Base-by-base conservation (phyloP, 1,284 basidiomycete species). In the Termitomyces sp. region DNA sequence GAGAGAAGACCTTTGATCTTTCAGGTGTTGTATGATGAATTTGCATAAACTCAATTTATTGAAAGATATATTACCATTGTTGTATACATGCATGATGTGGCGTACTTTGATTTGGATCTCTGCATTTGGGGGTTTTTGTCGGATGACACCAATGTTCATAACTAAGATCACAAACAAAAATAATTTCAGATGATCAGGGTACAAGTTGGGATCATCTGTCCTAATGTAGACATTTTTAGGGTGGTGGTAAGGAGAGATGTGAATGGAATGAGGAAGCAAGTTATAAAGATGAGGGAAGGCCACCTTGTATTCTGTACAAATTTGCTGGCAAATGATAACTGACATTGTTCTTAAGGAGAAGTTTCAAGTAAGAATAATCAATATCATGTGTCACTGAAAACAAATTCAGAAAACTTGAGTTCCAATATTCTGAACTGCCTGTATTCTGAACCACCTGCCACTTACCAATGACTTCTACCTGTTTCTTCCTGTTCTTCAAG, bases 261-360 rank as follows among this genome's bases (percentile, higher is more conserved):
- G 88, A 50, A 99, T 94, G 18, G 94, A 93, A 38, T 97, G 91
- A 50, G 97, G 97, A 8, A 97, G 83, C 46, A 95, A 97, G 72
- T 99, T 99, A 78, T 99, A 99, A 2, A 99, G 80, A 66, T 99
- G 97, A 21, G 97, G 97, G 79, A 98, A 99, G 0, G 96, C 96
- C 51, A 99, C 95, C 68, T 96, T 97, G 80, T 99, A 99, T 74
- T 99, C 97, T 3, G 97, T 99, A 48, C 97, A 84, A 59, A 99
- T 97, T 68, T 97, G 93, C 67, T 98, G 95, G 30, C 97, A 93
- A 60, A 99, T 99, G 70, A 99, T 97, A 66, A 99, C 91, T n/a
- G n/a, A n/a, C n/a, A n/a, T n/a, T n/a, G n/a, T n/a, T n/a, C n/a
- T n/a, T n/a, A n/a, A n/a, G n/a, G n/a, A n/a, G n/a, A n/a, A n/a